Evolutionary conservation across 2,329 filamentous ascomycete species (phyloP).

Genomic region (Blumeria graminis): DNA sequence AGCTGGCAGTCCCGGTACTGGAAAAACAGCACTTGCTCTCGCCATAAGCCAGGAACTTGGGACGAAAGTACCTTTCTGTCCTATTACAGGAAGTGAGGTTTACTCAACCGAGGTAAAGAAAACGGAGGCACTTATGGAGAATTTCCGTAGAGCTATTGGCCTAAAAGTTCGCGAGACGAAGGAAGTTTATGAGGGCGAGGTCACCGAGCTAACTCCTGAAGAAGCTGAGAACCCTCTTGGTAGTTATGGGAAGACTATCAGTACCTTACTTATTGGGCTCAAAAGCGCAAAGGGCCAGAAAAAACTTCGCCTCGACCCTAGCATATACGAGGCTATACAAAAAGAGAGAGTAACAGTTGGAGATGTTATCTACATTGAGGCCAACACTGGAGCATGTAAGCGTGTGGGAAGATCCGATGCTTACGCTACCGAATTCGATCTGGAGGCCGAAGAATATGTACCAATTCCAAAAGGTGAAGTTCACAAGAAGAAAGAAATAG

Average conservation of each 20-base stretch:
- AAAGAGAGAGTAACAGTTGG: constrained; percentile 91
- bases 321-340: constrained; percentile 97
- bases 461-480: constrained; percentile 97
- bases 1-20: constrained; percentile 82
- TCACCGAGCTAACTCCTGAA: constrained; percentile 90
- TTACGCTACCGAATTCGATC: constrained; percentile 93
- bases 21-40: constrained; percentile 87
- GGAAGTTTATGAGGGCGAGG: constrained; percentile 97
- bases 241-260: constrained; percentile 92
- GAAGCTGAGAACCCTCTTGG: constrained; percentile 95
- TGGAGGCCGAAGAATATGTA: constrained; percentile 97
- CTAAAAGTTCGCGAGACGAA: constrained; percentile 95
- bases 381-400: constrained; percentile 95
- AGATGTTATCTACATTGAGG: constrained; percentile 97
- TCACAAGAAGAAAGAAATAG: constrained; percentile 99
- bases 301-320: constrained; percentile 87
- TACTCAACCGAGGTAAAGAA: constrained; percentile 98
- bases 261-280: constrained; percentile 76
- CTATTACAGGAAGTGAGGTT: constrained; percentile 92
- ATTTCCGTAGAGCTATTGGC: constrained; percentile 89
- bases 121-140: constrained; percentile 97
- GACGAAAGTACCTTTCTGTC: constrained; percentile 95
- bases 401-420: constrained; percentile 87
- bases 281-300: constrained; percentile 95
- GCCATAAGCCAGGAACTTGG: constrained; percentile 93